These are phyloP conservation scores for Brassica rapa DNA, from an alignment of 345 rosid genomes.

Conservation along the genomic window DNA sequence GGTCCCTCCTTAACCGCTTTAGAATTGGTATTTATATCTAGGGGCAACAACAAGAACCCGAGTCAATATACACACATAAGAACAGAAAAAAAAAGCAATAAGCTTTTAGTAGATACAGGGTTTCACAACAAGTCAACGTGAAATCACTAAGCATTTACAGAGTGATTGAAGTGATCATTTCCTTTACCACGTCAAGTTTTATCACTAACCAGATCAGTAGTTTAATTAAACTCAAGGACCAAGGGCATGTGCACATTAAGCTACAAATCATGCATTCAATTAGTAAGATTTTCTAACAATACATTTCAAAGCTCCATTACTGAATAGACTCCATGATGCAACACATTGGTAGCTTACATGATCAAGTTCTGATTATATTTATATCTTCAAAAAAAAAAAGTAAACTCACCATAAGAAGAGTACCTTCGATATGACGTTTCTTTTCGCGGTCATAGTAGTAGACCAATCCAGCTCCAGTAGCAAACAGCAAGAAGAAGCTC, in stretches of 20 bases:
- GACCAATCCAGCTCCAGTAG: slow-evolving; percentile 79
- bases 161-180: slow-evolving; percentile 15
- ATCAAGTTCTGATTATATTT: slow-evolving; percentile 7
- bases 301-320: background rate
- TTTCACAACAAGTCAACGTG: background rate
- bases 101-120: background rate
- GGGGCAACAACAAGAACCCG: background rate
- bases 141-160: slow-evolving; percentile 6
- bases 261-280: background rate
- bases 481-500: slow-evolving; percentile 74
- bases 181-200: background rate
- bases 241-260: background rate
- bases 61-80: slow-evolving; percentile 23
- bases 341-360: background rate
- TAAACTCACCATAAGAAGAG: slow-evolving; percentile 81
- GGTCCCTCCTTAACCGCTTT: slow-evolving; percentile 91
- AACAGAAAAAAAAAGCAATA: background rate
- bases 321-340: background rate
- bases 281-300: background rate
- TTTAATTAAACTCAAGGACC: background rate
- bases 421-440: slow-evolving; percentile 97
- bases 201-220: too few species aligned
- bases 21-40: slow-evolving; percentile 74
- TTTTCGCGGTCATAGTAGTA: slow-evolving; percentile 69
- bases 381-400: background rate